Evolutionary conservation across 148 eudicot genomes (phyloP), one percentile per base, ranked within the genome.

Genomic region (Spergularia bocconei): DNA sequence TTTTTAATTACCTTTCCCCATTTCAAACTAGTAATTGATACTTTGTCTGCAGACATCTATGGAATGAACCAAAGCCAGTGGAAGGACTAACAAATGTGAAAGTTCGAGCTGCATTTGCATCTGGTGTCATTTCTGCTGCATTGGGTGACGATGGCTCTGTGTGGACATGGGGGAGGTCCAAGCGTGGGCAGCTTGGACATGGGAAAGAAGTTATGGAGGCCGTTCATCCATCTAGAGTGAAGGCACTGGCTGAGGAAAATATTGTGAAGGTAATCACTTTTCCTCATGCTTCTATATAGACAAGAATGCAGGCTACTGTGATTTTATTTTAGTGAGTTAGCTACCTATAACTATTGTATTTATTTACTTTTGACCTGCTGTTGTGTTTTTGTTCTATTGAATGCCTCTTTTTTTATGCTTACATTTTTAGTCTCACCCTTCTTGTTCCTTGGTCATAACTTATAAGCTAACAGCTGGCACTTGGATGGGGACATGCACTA

Each of bases 151-250:
- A 92, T 75, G 99, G 99, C 57, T 86, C 92, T 74, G 78, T 96
- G 76, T 95, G 98, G 98, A 93, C 93, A n/a, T 96, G 99, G 99
- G 99, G 99, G 73, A 88, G 87, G 78, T 96, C 99, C 11, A 96
- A 91, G 81, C 94, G 93, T 73, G 99, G 99, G 54, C 99, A 92
- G 81, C 91, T 96, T 39, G 99, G 99, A 38, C 94, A 88, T 61
- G 99, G 99, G 20, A 81, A 88, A 71, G 91, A 85, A 60, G 76
- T 89, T 59, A 78, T 70, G 5, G 91, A 91, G 82, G 89, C 93
- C 77, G 74, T 78, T 68, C 67, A 72, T 67, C 99, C 98, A 33
- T 79, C 88, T 58, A 87, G 82, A 85, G 93, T 96, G 53, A 82
- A 92, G 82, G 83, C 87, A 68, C 98, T 96, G 67, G 72, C 81